These are phyloP conservation scores for Colletotrichum abscissum DNA, from an alignment of 2,329 filamentous ascomycete genomes.

Conservation along the genomic window DNA sequence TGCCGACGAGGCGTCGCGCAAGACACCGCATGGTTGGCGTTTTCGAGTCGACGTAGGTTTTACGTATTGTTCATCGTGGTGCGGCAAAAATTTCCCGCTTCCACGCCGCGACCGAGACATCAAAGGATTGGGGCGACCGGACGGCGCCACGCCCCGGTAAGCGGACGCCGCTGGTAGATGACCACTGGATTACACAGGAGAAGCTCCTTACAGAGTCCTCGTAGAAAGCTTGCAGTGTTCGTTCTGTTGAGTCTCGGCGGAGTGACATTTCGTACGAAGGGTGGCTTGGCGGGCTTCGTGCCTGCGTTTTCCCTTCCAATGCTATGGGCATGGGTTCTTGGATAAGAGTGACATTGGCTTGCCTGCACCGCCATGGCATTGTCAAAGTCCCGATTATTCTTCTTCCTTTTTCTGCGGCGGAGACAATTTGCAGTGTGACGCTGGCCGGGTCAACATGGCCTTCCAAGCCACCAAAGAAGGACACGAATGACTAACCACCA, in stretches of 20 bases:
- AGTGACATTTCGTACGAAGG: conserved; percentile 13
- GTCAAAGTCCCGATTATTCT: not conserved
- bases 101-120: conserved; percentile 15
- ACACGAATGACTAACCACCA: conserved; percentile 10
- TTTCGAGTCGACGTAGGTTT: conserved; percentile 1
- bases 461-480: conserved; percentile 3
- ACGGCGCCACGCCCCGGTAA: conserved; percentile 26
- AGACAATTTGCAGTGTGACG: conserved; percentile 12
- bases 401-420: not conserved
- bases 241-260: not conserved
- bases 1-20: conserved; percentile 16
- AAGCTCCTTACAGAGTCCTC: not conserved
- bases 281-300: conserved; percentile 2
- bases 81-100: conserved; percentile 13
- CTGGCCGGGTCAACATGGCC: conserved; percentile 17
- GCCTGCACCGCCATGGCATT: conserved; percentile 14
- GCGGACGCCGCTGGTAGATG: conserved; percentile 10
- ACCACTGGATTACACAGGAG: not conserved
- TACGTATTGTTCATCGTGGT: not conserved
- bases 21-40: not conserved
- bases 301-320: not conserved
- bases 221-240: not conserved
- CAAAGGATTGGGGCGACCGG: conserved; percentile 22
- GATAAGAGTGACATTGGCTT: conserved; percentile 18
- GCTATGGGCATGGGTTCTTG: not conserved